Conservation (phyloP, 2,329 filamentous ascomycete species). For the Scleromitrula shiraiana region DNA sequence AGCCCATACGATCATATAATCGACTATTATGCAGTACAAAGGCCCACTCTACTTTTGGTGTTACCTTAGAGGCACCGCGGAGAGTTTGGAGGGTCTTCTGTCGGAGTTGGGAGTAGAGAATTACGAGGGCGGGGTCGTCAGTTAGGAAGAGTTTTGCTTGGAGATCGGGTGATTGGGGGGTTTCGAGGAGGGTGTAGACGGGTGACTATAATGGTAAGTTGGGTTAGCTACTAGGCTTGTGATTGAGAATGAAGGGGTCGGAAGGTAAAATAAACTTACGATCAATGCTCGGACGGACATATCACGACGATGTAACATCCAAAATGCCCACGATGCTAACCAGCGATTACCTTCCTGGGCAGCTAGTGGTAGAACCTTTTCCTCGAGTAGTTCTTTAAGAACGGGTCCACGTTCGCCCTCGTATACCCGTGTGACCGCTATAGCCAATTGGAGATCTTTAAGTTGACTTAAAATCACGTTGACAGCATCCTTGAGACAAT, state of each 20-base stretch:
- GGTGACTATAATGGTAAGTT: slow-evolving; percentile 50
- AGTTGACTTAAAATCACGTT: slow-evolving; percentile 82
- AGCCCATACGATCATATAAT: slow-evolving; percentile 85
- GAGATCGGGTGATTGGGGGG: slow-evolving; percentile 59
- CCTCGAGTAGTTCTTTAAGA: slow-evolving; percentile 64
- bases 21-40: slow-evolving; percentile 82
- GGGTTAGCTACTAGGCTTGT: neutral
- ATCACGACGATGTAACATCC: slow-evolving; percentile 75
- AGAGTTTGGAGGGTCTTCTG: slow-evolving; percentile 76
- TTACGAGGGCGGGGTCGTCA: slow-evolving; percentile 82
- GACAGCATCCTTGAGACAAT: slow-evolving; percentile 75
- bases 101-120: slow-evolving; percentile 80
- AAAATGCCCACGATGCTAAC: slow-evolving; percentile 93
- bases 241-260: neutral
- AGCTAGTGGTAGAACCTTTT: slow-evolving; percentile 71
- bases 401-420: slow-evolving; percentile 76
- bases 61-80: slow-evolving; percentile 74
- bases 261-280: slow-evolving; percentile 40
- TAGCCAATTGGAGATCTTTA: slow-evolving; percentile 80
- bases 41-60: slow-evolving; percentile 73
- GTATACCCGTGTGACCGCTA: slow-evolving; percentile 80
- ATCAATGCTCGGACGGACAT: slow-evolving; percentile 79
- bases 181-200: slow-evolving; percentile 64
- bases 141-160: slow-evolving; percentile 74
- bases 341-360: slow-evolving; percentile 80